These are phyloP conservation scores for Mycena chlorophos DNA, from an alignment of 768 basidiomycete species.

Conservation along the genomic window DNA sequence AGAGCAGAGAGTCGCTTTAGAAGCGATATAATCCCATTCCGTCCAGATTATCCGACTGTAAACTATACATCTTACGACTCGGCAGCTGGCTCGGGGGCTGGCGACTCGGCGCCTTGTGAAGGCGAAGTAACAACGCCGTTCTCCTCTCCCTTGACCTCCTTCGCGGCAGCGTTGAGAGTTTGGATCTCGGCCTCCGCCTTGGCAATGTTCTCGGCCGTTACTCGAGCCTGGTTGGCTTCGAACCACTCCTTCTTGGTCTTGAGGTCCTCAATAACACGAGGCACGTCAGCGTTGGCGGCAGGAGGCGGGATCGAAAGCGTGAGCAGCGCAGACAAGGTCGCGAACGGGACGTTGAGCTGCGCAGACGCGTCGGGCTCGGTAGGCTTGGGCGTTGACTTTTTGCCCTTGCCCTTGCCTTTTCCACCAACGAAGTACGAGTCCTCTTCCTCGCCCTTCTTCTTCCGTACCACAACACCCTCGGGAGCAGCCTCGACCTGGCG, in stretches of 20 bases:
- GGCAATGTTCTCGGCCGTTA: slow-evolving; percentile 75
- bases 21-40: too few relatives aligned
- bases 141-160: slow-evolving; percentile 41
- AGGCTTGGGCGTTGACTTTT: slow-evolving; percentile 50
- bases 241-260: slow-evolving; percentile 95
- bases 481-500: slow-evolving; percentile 76
- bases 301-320: slow-evolving; percentile 90
- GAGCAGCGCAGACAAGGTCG: slow-evolving; percentile 86
- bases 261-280: slow-evolving; percentile 84
- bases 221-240: slow-evolving; percentile 84
- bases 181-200: slow-evolving; percentile 78
- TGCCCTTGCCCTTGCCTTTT: slow-evolving; percentile 66
- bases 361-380: slow-evolving; percentile 35
- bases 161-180: slow-evolving; percentile 49
- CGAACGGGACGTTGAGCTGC: slow-evolving; percentile 72
- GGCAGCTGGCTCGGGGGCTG: slow-evolving; percentile 19
- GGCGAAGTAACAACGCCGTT: slow-evolving; percentile 31
- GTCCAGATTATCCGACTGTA: neutral
- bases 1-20: too few relatives aligned
- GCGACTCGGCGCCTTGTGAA: slow-evolving; percentile 30
- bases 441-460: slow-evolving; percentile 92
- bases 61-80: neutral
- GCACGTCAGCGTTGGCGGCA: slow-evolving; percentile 68
- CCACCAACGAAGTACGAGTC: slow-evolving; percentile 76
- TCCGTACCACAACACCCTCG: slow-evolving; percentile 71